Evolutionary conservation across 495 filamentous ascomycete genomes (phyloP), one percentile per base, ranked within the genome.

Genomic region (Amorphotheca resinae): DNA sequence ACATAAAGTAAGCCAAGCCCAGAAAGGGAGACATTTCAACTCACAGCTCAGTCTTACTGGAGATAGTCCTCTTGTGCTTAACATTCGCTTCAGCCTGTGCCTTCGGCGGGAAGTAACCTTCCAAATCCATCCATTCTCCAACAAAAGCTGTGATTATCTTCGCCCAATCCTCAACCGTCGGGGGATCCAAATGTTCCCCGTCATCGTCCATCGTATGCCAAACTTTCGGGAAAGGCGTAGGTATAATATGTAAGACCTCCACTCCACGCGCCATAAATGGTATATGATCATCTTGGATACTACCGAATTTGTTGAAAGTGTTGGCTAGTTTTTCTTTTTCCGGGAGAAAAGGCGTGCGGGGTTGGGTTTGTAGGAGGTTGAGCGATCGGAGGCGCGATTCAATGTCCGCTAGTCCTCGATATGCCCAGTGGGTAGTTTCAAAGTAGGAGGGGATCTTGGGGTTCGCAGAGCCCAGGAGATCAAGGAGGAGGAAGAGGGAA

Each of bases 51-150:
- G 33, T 38, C 35, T 47, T 55, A 22, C 37, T 15, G 14, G 22
- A 16, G 9, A 9, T 22, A 18, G 16, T 32, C 38, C 45, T 51
- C 37, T 33, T 45, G 6, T 38, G 41, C 18, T 57, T 46, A 7
- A 45, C 25, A 14, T 41, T 41, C 23, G 48, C 49, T 35, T 57
- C 36, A 9, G 43, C 42, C 15, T 41, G 18, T 5, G 35, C 22
- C 12, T 28, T 42, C 1, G 38, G 14, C 0, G 50, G 61, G 22
- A 88, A 63, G 38, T 71, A 77, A 2, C 77, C 80, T 45, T 91
- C 87, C 48, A 95, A 55, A 44, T 93, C 91, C 78, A 98, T 76
- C 86, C 87, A 96, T 60, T 95, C 91, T 0, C 79, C 83, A 32
- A 80, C 74, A 70, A 96, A 98, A 2, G 78, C 87, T 4, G 82